Evolutionary conservation across 225 moss, liverwort and hornwort genomes (phyloP).

Genomic region (Marchantia polymorpha): DNA sequence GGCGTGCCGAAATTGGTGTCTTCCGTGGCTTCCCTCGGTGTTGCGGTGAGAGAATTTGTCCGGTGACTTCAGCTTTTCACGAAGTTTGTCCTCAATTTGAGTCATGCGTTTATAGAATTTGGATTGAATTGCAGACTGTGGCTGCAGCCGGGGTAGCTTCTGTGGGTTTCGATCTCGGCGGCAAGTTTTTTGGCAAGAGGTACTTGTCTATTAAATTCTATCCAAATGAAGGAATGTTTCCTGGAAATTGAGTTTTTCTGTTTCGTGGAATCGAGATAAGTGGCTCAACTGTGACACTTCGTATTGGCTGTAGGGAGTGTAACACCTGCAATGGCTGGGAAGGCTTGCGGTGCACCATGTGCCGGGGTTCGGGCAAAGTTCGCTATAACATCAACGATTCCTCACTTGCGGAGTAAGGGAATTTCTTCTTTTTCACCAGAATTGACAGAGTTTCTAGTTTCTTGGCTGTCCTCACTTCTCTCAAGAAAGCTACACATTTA

Average conservation of each 20-base stretch:
- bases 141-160: slow-evolving; percentile 87
- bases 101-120: not conserved
- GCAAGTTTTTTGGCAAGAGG: slow-evolving; percentile 93
- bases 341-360: slow-evolving; percentile 76
- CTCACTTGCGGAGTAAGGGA: slow-evolving; percentile 53
- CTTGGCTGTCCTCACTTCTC: not conserved
- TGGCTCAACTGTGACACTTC: not conserved
- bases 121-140: slow-evolving; percentile 57
- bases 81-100: not conserved
- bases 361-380: slow-evolving; percentile 72
- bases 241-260: not conserved
- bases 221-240: not conserved
- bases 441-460: no score
- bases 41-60: slow-evolving; percentile 54
- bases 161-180: slow-evolving; percentile 75
- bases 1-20: slow-evolving; percentile 79
- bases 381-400: slow-evolving; percentile 60
- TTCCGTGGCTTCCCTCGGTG: slow-evolving; percentile 72
- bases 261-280: not conserved
- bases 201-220: slow-evolving; percentile 11
- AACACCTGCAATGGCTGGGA: slow-evolving; percentile 95
- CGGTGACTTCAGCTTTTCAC: not conserved
- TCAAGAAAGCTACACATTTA: not conserved
- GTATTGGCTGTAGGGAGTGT: slow-evolving; percentile 63
- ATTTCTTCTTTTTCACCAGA: not conserved